Evolutionary conservation across 345 rosid genomes (phyloP), one percentile per base, ranked within the genome.

Genomic region (Citrus australasica): DNA sequence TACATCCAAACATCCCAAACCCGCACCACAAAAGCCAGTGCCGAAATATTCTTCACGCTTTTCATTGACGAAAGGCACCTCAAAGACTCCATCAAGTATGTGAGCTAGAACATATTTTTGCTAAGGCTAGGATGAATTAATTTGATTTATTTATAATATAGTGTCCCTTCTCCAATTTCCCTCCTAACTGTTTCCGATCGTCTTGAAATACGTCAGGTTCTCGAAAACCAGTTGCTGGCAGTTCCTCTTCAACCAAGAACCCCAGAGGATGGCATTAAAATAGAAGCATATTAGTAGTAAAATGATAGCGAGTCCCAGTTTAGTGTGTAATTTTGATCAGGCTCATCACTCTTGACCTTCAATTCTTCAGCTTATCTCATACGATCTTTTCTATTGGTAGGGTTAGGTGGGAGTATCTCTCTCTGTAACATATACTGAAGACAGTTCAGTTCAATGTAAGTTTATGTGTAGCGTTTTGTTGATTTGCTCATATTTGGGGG

Each of bases 1-100:
- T 56, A 61, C 91, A 21, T 87, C 93, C 22, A 91, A 85, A 87
- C 89, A 91, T 78, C 91, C 88, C 0, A 92, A 89, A 88, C 89
- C 88, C 60, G 79, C 87, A 6, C 84, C 74, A 80, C 69, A 21
- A 66, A 93, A 79, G 75, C 74, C 59, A 73, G 67, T 69, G 69
- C 92, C 78, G 63, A 78, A 89, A 76, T 89, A 84, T 84, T 74
- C 85, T 63, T 78, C 90, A 35, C 91, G 89, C 24, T 80, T 88
- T 82, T 91, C 88, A 74, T 58, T 86, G 80, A 69, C 89, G 65
- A 83, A 80, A 71, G 88, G 86, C 80, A 67, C 90, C 79, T 77
- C 97, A 14, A 91, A 89, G 85, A 68, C 86, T 42, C 75, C 80
- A 79, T 74, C 92, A 73, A 82, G 99, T 96, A 88, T 25, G 88